Percentiles rank a stretch among this genome's conserved stretches.
Conservation (phyloP, 129 eudicot genomes). For the Centaurea solstitialis region DNA sequence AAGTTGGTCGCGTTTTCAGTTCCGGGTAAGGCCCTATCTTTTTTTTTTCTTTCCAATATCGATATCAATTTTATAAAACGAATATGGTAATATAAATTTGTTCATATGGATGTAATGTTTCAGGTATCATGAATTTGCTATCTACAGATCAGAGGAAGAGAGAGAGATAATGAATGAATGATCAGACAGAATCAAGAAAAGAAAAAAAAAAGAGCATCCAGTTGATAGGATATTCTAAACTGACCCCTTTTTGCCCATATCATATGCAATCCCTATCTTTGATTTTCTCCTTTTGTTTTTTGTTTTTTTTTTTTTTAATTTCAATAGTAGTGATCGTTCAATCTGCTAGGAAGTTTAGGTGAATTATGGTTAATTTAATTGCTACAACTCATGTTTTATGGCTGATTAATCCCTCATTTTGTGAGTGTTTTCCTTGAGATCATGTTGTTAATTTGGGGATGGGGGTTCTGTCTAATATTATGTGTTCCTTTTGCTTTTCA, state of each 20-base stretch:
- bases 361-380: conserved; percentile 48
- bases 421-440: conserved; percentile 40
- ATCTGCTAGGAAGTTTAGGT: conserved; percentile 38
- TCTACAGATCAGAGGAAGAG: conserved; percentile 35
- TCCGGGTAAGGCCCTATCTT: conserved; percentile 25
- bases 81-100: background rate
- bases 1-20: conserved; percentile 42
- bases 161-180: conserved; percentile 29
- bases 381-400: conserved; percentile 41
- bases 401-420: conserved; percentile 46
- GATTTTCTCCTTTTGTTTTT: conserved; percentile 27
- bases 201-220: conserved; percentile 31
- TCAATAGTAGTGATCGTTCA: conserved; percentile 25
- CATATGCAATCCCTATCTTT: conserved; percentile 40
- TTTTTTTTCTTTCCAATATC: background rate
- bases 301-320: conserved; percentile 13
- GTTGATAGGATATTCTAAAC: conserved; percentile 41
- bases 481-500: conserved; percentile 28
- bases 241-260: conserved; percentile 42
- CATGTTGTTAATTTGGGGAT: conserved; percentile 42
- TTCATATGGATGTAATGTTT: conserved; percentile 28
- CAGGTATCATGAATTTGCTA: conserved; percentile 42
- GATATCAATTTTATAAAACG: background rate
- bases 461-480: conserved; percentile 39
- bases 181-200: conserved; percentile 61